Evolutionary conservation across 2,329 filamentous ascomycete genomes (phyloP).

Genomic region (Akanthomyces dipterigenus): DNA sequence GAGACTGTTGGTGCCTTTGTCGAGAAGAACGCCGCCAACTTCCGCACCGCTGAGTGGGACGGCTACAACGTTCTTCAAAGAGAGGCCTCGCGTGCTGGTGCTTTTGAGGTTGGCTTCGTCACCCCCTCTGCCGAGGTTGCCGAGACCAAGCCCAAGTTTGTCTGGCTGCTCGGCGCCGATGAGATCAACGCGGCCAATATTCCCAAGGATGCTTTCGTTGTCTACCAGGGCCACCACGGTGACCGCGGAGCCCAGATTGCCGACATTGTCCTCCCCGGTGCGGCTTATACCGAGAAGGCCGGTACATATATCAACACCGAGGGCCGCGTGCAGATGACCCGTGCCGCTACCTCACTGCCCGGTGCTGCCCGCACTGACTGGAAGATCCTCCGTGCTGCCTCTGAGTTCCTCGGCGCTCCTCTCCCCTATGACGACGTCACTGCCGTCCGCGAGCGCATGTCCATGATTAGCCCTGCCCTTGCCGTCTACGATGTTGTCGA

Average conservation of each 20-base stretch:
- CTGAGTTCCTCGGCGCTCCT: conserved; percentile 81
- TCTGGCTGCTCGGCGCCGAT: conserved; percentile 95
- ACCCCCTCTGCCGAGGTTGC: conserved; percentile 76
- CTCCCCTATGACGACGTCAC: conserved; percentile 93
- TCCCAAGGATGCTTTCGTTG: conserved; percentile 90
- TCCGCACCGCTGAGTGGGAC: conserved; percentile 87
- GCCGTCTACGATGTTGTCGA: conserved; percentile 89
- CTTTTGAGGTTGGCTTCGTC: conserved; percentile 93
- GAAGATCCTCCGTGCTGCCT: conserved; percentile 94
- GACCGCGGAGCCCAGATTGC: conserved; percentile 89
- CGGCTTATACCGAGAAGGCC: conserved; percentile 94
- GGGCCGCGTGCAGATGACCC: conserved; percentile 89
- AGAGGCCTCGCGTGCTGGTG: conserved; percentile 83
- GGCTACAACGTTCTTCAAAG: conserved; percentile 96
- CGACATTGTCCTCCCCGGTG: conserved; percentile 87
- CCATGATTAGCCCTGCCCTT: conserved; percentile 86
- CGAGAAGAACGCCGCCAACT: conserved; percentile 86
- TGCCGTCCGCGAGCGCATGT: conserved; percentile 84
- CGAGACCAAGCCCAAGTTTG: conserved; percentile 81
- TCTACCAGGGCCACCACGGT: conserved; percentile 98
- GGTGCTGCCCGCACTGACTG: conserved; percentile 92
- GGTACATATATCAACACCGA: conserved; percentile 98
- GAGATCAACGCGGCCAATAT: conserved; percentile 81
- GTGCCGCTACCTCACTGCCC: conserved; percentile 79
- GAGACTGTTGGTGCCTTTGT: conserved; percentile 86